A percentile compares a stretch with the other conserved stretches of the same genome.
Conservation (phyloP, 2,329 filamentous ascomycete species). For the Arthrinium puccinioides region DNA sequence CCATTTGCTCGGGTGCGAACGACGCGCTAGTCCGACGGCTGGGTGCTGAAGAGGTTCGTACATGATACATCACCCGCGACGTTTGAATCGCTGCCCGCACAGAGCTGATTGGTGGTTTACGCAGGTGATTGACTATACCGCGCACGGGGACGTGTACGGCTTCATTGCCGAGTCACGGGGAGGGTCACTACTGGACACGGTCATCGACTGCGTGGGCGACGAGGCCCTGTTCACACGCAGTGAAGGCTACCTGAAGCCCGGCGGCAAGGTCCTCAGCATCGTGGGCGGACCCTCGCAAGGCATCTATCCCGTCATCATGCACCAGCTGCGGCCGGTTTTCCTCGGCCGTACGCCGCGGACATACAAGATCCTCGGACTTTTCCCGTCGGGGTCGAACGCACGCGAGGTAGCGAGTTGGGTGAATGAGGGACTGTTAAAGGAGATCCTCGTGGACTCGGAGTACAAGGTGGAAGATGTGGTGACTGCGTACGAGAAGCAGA, state of each 20-base stretch:
- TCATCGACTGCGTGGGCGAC: slow-evolving; percentile 7
- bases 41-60: slow-evolving; percentile 5
- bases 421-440: slow-evolving; percentile 16
- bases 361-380: slow-evolving; percentile 21
- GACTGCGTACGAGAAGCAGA: slow-evolving; percentile 24
- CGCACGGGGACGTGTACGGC: slow-evolving; percentile 2
- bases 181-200: slow-evolving; percentile 1
- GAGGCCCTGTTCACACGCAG: slow-evolving; percentile 1
- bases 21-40: slow-evolving; percentile 2
- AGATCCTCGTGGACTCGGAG: slow-evolving; percentile 22
- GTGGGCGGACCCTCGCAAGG: slow-evolving; percentile 23
- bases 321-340: slow-evolving; percentile 21
- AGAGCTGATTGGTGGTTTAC: not conserved
- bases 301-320: slow-evolving; percentile 19
- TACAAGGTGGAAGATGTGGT: slow-evolving; percentile 20
- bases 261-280: slow-evolving; percentile 18
- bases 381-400: slow-evolving; percentile 17
- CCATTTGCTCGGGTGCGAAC: slow-evolving; percentile 4
- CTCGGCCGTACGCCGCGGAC: slow-evolving; percentile 23
- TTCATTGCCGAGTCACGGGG: not conserved
- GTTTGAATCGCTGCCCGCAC: too few species aligned
- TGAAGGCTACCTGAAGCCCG: slow-evolving; percentile 2
- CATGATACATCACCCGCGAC: too few species aligned
- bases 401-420: slow-evolving; percentile 18
- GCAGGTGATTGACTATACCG: slow-evolving; percentile 8